Evolutionary conservation across 1,284 basidiomycete species (phyloP), one percentile per base, ranked within the genome.

Genomic region (Trametes polyzona): DNA sequence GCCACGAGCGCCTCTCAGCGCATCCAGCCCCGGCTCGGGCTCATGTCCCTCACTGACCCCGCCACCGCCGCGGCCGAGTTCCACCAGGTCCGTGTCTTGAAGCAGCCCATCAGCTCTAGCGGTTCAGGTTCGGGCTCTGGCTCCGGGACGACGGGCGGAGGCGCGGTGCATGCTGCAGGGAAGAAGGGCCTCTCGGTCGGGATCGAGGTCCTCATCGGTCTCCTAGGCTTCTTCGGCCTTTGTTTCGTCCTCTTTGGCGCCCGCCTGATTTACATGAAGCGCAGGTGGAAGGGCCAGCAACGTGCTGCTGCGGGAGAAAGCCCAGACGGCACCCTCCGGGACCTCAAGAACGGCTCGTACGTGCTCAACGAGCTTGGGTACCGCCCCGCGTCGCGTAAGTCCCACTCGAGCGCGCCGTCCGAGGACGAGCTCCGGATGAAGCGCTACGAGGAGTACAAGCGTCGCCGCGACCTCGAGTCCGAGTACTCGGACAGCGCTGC

Each of bases 31-130:
- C 69, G 74, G 0, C 74, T 91, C 0, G 88, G 87, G 0, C 67
- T 91, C 5, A 63, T 88, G 35, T 67, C 76, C 3, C 72, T 91
- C 7, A 90, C 87, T 2, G 77, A 91, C 61, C 75, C 82, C 0
- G 76, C 77, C 0, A 69, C 66, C 5, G 88, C 88, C 0, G 64
- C 89, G 57, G 71, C 78, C 1, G 87, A 90, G 62, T 92, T 92
- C 71, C 65, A 83, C 40, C 79, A 76, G 3, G 87, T 90, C 3
- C 79, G 89, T 0, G 81, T 90, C 16, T 71, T 84, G 36, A 79
- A 84, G 47, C 76, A 83, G 61, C 83, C 86, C 1, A 70, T 88
- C 14, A 55, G 63, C 5, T 24, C 26, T n/a, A 16, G 62, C 17
- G 57, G 11, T n/a, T n/a, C n/a, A n/a, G n/a, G n/a, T n/a, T n/a